Evolutionary conservation across 176 grass and related monocot species (phyloP).

Genomic region (Rhynchospora tenuis): DNA sequence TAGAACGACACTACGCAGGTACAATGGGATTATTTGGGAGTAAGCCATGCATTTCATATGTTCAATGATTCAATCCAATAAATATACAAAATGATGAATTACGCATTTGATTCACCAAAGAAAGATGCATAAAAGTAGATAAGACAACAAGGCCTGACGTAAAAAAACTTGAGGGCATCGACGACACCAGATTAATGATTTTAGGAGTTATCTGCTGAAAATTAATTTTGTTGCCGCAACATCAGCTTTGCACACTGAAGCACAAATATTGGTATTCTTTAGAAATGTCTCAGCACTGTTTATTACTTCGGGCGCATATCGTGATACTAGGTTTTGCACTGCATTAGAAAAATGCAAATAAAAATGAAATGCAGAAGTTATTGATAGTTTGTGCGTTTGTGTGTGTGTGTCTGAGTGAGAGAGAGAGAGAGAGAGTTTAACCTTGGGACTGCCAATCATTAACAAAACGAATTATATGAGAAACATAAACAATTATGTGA

Average conservation of each 20-base stretch:
- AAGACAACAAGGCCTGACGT: neutral
- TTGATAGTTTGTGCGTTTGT: neutral
- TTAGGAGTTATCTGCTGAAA: neutral
- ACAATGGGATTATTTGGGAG: neutral
- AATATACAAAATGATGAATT: neutral
- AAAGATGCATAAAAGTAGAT: neutral
- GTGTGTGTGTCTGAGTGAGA: neutral
- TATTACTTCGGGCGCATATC: constrained; percentile 46
- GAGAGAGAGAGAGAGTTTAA: constrained; percentile 3
- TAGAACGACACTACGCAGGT: no score
- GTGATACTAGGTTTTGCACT: constrained; percentile 58
- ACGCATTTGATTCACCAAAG: neutral
- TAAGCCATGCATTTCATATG: neutral
- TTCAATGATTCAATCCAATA: neutral
- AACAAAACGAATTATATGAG: neutral
- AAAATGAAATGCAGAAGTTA: neutral
- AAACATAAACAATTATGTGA: neutral
- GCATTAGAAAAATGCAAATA: neutral
- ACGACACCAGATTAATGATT: neutral
- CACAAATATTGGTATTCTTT: constrained; percentile 46
- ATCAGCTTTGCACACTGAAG: constrained; percentile 42
- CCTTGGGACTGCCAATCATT: constrained; percentile 4
- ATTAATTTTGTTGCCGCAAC: constrained; percentile 14
- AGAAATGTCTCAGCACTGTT: constrained; percentile 40
- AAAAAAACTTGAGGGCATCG: neutral